A percentile compares a stretch with the other conserved stretches of the same genome.
Evolutionary conservation across 371 early-diverging fungal genomes (phyloP).

Genomic region (Mortierella sp.): DNA sequence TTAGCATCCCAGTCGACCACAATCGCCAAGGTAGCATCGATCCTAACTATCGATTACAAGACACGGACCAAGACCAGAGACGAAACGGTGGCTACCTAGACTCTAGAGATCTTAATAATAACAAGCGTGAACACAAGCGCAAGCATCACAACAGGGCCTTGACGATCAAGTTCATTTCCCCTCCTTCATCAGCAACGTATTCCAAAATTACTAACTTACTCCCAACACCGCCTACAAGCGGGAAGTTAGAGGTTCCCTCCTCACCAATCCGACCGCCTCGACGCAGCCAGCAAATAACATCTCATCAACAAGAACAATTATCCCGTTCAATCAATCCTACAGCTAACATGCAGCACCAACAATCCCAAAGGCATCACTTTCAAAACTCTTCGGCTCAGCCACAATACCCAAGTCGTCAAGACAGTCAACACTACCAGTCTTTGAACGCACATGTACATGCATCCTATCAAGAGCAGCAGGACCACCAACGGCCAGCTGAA

Average conservation of each 20-base stretch:
- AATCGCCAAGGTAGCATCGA: not conserved
- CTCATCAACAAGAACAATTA: conserved; percentile 3
- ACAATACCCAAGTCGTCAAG: conserved; percentile 46
- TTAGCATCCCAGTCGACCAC: not conserved
- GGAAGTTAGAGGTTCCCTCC: conserved; percentile 18
- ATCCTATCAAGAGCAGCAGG: conserved; percentile 5
- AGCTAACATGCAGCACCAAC: conserved; percentile 14
- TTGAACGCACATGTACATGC: conserved; percentile 17
- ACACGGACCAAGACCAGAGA: not conserved
- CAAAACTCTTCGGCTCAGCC: conserved; percentile 1
- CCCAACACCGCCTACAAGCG: conserved; percentile 39
- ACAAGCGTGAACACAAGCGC: too few species aligned
- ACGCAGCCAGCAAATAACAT: not conserved
- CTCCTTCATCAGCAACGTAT: not conserved
- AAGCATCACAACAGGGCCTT: not conserved
- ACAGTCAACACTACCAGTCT: conserved; percentile 46
- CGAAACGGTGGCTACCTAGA: too few species aligned
- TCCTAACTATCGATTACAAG: not conserved
- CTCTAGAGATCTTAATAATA: not conserved
- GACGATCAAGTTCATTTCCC: not conserved
- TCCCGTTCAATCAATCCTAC: not conserved
- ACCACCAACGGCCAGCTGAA: not conserved
- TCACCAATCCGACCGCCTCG: conserved; percentile 24
- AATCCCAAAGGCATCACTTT: too few species aligned
- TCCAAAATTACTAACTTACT: conserved; percentile 31